Percentiles rank a stretch among this genome's conserved stretches.
Evolutionary conservation across 2,329 filamentous ascomycete species (phyloP).

Genomic region (Pseudofabraea citricarpa): DNA sequence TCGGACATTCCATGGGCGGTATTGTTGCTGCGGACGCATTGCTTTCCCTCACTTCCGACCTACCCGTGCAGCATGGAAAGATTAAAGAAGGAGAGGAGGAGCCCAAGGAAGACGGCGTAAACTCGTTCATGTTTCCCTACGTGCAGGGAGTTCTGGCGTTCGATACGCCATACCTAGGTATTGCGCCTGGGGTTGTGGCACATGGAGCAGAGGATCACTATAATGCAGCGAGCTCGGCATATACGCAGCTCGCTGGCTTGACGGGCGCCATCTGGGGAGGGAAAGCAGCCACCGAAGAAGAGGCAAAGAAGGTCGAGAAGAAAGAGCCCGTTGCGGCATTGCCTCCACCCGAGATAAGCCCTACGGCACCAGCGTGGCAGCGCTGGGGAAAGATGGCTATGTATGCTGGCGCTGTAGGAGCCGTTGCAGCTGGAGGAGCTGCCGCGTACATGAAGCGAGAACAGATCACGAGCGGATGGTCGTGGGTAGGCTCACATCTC

Average conservation of each 20-base stretch:
- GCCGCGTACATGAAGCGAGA: conserved; percentile 85
- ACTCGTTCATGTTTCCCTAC: conserved; percentile 83
- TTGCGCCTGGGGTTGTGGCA: conserved; percentile 76
- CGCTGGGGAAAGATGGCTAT: conserved; percentile 82
- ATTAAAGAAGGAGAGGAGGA: conserved; percentile 5
- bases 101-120: conserved; percentile 32
- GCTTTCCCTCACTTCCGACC: conserved; percentile 52
- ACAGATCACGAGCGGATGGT: conserved; percentile 68
- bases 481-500: conserved; percentile 84
- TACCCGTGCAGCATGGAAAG: conserved; percentile 10
- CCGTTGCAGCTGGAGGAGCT: conserved; percentile 75
- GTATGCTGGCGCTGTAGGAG: conserved; percentile 77
- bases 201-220: conserved; percentile 85
- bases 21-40: conserved; percentile 91
- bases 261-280: conserved; percentile 64
- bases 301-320: conserved; percentile 24
- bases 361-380: conserved; percentile 54
- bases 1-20: conserved; percentile 89
- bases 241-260: conserved; percentile 60
- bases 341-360: conserved; percentile 35
- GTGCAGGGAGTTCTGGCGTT: conserved; percentile 88
- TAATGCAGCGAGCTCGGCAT: conserved; percentile 65
- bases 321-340: conserved; percentile 32
- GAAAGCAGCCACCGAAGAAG: conserved; percentile 28
- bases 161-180: conserved; percentile 87